Base-by-base conservation (phyloP, 2,329 filamentous ascomycete genomes). In the Trichoderma hamatum region DNA sequence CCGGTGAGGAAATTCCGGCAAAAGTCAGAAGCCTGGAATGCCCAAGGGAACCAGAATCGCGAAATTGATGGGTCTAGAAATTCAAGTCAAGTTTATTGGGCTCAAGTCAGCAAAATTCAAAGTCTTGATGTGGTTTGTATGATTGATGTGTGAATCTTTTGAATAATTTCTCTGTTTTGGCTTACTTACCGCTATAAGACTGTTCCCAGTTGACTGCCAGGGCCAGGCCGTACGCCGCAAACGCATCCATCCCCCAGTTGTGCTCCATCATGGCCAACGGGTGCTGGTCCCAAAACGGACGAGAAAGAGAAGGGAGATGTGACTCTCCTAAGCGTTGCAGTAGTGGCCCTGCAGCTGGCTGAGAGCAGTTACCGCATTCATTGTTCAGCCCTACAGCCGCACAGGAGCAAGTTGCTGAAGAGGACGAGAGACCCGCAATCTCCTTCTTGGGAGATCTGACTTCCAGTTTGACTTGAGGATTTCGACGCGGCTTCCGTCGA, bases 401-500 rank as follows among this genome's bases (percentile, higher is more conserved):
- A 14, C 39, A 62, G 19, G 59, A 16, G 16, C 28, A 24, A 19
- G 62, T 43, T 11, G 19, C 7, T 16, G 49, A 19, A 10, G 51
- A 54, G 5, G 49, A 19, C 5, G 51, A 54, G 5, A 28, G 13
- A 7, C 13, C 59, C 19, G 30, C 55, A 21, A n/a, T 11, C 10
- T 34, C 13, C 14, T 19, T 60, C 24, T n/a, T n/a, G n/a, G 46
- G 5, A 46, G 56, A 67, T n/a, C 28, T 46, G 3, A 69, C 30
- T 21, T 26, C 21, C 11, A 67, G 46, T 5, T 69, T 30, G 5
- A 69, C 49, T 30, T 67, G 68, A 2, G 68, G 68, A n/a, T 69
- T 67, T 14, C 68, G 54, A 16, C 30, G 68, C 16, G 68, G 68
- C 56, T 69, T 69, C 21, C 68, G 68, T 30, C 68, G 62, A 52